A percentile compares a stretch with the other conserved stretches of the same genome.
Evolutionary conservation across 306 rosid species (phyloP).

Genomic region (Mimosa pudica): DNA sequence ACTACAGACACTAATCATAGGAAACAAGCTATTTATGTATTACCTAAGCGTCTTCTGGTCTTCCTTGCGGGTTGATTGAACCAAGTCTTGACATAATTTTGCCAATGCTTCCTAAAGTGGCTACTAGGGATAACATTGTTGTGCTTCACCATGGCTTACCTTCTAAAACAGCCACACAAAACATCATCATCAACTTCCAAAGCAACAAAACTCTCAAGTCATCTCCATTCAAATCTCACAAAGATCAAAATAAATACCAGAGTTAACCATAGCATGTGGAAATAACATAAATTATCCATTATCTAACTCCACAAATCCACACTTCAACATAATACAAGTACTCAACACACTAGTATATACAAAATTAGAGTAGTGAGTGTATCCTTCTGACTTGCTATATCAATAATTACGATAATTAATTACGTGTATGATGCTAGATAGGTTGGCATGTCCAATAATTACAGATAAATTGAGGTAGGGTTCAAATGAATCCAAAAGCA

Average conservation of each 20-base stretch:
- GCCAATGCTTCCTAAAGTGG: conserved; percentile 70
- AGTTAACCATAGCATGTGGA: not conserved
- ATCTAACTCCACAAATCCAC: not conserved
- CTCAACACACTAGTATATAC: not conserved
- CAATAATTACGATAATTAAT: too few relatives aligned
- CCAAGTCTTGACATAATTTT: conserved; percentile 65
- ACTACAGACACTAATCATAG: not conserved
- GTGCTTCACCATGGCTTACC: conserved; percentile 69
- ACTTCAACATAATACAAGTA: not conserved
- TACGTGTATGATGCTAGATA: too few relatives aligned
- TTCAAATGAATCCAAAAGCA: too few relatives aligned
- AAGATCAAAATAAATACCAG: too few relatives aligned
- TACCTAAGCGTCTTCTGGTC: conserved; percentile 64
- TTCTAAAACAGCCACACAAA: conserved; percentile 1
- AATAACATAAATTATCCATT: not conserved
- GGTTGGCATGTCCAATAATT: too few relatives aligned
- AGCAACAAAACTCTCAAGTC: too few relatives aligned
- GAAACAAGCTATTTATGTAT: not conserved
- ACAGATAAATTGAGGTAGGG: too few relatives aligned
- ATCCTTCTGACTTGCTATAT: too few relatives aligned
- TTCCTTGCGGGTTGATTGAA: conserved; percentile 67
- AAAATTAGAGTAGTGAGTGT: too few relatives aligned
- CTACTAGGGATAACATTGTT: conserved; percentile 60
- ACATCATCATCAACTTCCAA: not conserved
- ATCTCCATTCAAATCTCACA: not conserved